phyloP scores from a whole-genome alignment of 768 basidiomycete species.

The Rhodotorula graminis region DNA sequence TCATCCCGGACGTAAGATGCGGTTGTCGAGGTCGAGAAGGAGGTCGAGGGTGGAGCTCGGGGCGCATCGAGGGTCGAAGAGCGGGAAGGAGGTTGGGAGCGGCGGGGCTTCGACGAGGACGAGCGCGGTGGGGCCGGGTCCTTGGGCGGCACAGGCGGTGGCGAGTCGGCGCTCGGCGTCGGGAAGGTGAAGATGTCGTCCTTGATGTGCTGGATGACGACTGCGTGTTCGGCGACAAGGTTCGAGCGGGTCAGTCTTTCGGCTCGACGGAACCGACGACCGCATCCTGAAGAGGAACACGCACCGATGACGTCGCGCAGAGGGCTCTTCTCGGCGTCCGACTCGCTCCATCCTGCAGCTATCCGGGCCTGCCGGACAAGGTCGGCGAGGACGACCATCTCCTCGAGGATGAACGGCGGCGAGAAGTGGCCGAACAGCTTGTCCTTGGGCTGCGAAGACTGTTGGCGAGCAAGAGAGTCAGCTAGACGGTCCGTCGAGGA shows the following conservation, averaged over 20 bases:
- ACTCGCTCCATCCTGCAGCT: neutral
- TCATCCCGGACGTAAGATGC: neutral
- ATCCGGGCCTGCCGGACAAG: constrained; percentile 54
- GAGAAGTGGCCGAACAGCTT: constrained; percentile 79
- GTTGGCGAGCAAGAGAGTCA: constrained; percentile 39
- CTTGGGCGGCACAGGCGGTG: neutral
- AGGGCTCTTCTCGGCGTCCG: neutral
- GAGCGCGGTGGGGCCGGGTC: neutral
- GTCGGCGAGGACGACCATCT: constrained; percentile 64
- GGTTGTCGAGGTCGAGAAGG: neutral
- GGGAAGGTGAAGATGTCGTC: constrained; percentile 49
- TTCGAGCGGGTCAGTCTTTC: neutral
- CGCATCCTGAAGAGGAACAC: neutral
- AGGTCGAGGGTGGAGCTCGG: neutral
- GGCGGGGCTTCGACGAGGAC: neutral
- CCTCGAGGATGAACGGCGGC: constrained; percentile 70
- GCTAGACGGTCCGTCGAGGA: neutral
- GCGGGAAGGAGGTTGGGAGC: neutral
- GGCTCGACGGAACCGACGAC: neutral
- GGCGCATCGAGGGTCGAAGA: neutral
- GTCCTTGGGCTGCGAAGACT: constrained; percentile 63
- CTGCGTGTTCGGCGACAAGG: constrained; percentile 4
- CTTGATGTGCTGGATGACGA: constrained; percentile 74
- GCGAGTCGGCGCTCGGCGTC: neutral
- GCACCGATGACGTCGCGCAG: constrained; percentile 27